A percentile compares a stretch with the other conserved stretches of the same genome.
These are phyloP conservation scores for Hirsutella rhossiliensis DNA, from an alignment of 2,329 filamentous ascomycete species.

Conservation along the genomic window DNA sequence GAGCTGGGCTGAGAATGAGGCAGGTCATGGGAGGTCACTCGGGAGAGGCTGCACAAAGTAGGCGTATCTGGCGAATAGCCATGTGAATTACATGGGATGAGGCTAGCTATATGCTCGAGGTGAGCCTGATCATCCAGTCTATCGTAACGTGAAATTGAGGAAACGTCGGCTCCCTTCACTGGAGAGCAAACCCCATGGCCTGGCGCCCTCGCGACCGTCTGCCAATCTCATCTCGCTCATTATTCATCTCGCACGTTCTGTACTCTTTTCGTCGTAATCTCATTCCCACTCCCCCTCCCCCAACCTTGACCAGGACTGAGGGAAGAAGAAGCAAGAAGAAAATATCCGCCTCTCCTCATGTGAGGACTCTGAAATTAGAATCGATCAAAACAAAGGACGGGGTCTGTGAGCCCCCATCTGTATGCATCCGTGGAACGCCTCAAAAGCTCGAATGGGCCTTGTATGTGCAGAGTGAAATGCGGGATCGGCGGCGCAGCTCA, in stretches of 20 bases:
- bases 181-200: background rate
- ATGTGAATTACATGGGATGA: background rate
- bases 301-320: background rate
- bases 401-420: background rate
- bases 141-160: background rate
- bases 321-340: too few relatives aligned
- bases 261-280: background rate
- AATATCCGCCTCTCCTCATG: background rate
- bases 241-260: background rate
- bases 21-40: background rate
- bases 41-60: background rate
- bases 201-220: background rate
- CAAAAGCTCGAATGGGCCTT: background rate
- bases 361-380: background rate
- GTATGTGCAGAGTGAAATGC: background rate
- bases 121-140: slow-evolving; percentile 1
- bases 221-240: background rate
- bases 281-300: background rate
- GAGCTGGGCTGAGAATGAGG: background rate
- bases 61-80: background rate
- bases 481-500: background rate
- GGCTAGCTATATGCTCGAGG: background rate
- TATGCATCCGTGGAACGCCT: background rate
- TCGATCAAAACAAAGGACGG: background rate
- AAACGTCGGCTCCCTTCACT: background rate